Percentiles rank a stretch among this genome's conserved stretches.
Evolutionary conservation across 208 protist genomes (phyloP).

Genomic region (Acanthamoeba comandoni): DNA sequence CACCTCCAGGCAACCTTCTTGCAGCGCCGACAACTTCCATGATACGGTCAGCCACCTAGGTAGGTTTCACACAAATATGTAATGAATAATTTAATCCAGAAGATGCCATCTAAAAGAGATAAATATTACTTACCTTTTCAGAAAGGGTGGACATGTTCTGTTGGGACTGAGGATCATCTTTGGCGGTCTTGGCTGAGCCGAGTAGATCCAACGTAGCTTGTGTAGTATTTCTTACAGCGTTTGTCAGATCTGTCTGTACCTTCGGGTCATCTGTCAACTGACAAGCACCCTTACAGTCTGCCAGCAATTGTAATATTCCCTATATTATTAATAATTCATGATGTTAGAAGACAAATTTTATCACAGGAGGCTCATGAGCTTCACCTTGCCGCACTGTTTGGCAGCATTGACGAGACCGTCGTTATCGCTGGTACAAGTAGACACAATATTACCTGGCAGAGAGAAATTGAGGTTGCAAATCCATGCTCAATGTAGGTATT

Average conservation of each 20-base stretch:
- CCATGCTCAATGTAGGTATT: too few species aligned
- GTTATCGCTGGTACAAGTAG: slow-evolving; percentile 69
- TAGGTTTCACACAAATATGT: too few species aligned
- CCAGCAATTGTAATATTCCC: slow-evolving; percentile 55
- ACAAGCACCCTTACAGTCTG: slow-evolving; percentile 24
- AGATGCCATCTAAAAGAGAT: too few species aligned
- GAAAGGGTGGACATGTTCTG: slow-evolving; percentile 72
- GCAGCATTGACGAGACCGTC: slow-evolving; percentile 52
- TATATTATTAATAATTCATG: too few species aligned
- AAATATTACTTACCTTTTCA: too few species aligned
- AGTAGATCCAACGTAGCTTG: slow-evolving; percentile 63
- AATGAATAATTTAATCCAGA: too few species aligned
- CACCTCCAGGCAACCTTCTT: slow-evolving; percentile 46
- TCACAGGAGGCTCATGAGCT: too few species aligned
- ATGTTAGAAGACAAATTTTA: too few species aligned
- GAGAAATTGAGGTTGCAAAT: too few species aligned
- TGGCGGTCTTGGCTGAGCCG: slow-evolving; percentile 58
- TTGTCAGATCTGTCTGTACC: slow-evolving; percentile 50
- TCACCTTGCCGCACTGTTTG: slow-evolving; percentile 1
- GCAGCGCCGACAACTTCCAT: slow-evolving; percentile 64
- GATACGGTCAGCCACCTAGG: slow-evolving; percentile 71
- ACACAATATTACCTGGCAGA: slow-evolving; percentile 70
- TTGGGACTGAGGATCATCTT: slow-evolving; percentile 65
- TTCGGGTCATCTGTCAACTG: slow-evolving; percentile 66
- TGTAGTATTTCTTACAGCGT: not conserved